Evolutionary conservation across 345 rosid genomes (phyloP).

Genomic region (Brassica carinata): DNA sequence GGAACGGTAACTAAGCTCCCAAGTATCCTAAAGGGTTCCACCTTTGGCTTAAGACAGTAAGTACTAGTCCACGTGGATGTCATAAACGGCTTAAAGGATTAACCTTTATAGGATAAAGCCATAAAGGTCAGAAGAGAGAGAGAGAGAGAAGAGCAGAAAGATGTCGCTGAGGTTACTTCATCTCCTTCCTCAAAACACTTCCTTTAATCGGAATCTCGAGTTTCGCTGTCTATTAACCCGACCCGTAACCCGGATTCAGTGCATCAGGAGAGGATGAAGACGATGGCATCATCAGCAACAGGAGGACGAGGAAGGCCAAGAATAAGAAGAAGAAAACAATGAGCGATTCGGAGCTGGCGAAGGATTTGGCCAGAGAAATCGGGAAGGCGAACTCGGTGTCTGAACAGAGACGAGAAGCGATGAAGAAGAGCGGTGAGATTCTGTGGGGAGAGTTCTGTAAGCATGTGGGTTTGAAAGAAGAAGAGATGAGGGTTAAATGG

Average conservation of each 20-base stretch:
- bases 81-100: too few relatives aligned
- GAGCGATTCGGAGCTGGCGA: constrained; percentile 55
- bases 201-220: constrained; percentile 18
- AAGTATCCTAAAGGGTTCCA: not conserved
- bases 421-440: constrained; percentile 70
- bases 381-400: constrained; percentile 54
- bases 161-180: constrained; percentile 52
- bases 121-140: not conserved
- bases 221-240: constrained; percentile 18
- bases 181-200: constrained; percentile 30
- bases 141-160: not conserved
- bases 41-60: not conserved
- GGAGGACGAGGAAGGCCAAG: constrained; percentile 24
- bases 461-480: constrained; percentile 48
- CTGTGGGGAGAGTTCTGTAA: constrained; percentile 68
- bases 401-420: constrained; percentile 64
- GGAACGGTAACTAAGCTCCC: not conserved
- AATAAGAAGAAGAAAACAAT: constrained; percentile 29
- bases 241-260: constrained; percentile 42
- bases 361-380: constrained; percentile 59
- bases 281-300: constrained; percentile 14
- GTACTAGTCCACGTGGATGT: too few relatives aligned
- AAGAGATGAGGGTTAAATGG: constrained; percentile 59
- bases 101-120: not conserved
- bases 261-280: constrained; percentile 37